phyloP scores from a whole-genome alignment of 129 eudicot genomes.

The Helianthus annuus region DNA sequence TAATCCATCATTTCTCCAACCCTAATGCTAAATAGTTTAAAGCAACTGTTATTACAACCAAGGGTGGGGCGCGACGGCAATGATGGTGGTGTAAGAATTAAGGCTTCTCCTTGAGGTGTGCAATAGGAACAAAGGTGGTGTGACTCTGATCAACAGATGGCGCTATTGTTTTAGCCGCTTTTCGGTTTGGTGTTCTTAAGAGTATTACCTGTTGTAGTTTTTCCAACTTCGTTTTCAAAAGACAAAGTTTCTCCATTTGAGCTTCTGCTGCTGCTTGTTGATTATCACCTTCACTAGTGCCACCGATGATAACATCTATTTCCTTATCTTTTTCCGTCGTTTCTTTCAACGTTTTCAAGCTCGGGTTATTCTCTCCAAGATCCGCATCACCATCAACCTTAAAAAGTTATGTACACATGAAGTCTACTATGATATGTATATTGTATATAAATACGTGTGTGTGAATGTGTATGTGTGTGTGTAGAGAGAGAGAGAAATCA shows the following conservation, averaged over 20 bases:
- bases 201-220: conserved; percentile 52
- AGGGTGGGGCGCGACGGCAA: not conserved
- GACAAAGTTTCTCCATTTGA: conserved; percentile 67
- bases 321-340: conserved; percentile 45
- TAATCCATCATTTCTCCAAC: conserved; percentile 11
- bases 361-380: conserved; percentile 46
- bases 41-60: conserved; percentile 18
- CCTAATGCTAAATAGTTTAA: conserved; percentile 13
- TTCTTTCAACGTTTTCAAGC: conserved; percentile 47
- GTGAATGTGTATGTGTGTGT: too few species aligned
- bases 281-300: conserved; percentile 15
- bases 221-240: conserved; percentile 50
- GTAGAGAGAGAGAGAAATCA: too few species aligned
- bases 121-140: conserved; percentile 68
- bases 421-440: not conserved
- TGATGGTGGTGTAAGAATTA: conserved; percentile 29
- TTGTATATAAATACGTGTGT: too few species aligned
- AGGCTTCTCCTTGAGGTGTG: conserved; percentile 71
- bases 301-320: conserved; percentile 17
- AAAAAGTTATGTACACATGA: not conserved
- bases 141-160: conserved; percentile 21
- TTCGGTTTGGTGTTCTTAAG: conserved; percentile 48
- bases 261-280: conserved; percentile 42
- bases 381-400: conserved; percentile 36
- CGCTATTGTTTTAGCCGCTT: conserved; percentile 18